phyloP scores from a whole-genome alignment of 176 grass and related monocot genomes.

The Lolium perenne region DNA sequence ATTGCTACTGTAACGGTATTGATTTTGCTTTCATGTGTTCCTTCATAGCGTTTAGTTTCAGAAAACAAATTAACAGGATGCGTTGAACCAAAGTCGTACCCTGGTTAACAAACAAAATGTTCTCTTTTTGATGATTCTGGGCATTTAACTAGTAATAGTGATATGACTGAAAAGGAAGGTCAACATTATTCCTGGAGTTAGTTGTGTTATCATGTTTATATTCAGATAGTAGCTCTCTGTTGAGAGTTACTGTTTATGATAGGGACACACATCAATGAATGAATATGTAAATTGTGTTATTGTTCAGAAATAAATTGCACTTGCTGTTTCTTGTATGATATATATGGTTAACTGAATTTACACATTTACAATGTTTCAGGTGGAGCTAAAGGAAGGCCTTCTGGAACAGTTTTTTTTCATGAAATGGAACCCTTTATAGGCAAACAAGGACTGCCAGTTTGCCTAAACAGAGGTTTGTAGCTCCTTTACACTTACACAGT shows the following conservation, averaged over 20 bases:
- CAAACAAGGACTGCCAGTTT: constrained; percentile 89
- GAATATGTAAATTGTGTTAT: background rate
- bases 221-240: background rate
- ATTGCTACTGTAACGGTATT: constrained; percentile 72
- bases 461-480: constrained; percentile 82
- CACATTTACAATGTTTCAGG: constrained; percentile 41
- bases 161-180: background rate
- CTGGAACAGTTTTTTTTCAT: constrained; percentile 88
- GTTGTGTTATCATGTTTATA: background rate
- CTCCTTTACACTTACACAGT: background rate
- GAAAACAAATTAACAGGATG: background rate
- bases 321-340: background rate
- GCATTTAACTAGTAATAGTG: background rate
- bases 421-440: constrained; percentile 94
- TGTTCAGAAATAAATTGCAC: constrained; percentile 14
- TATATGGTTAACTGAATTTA: constrained; percentile 2
- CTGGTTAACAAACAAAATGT: background rate
- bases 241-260: background rate
- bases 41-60: constrained; percentile 2
- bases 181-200: background rate
- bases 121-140: background rate
- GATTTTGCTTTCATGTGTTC: background rate
- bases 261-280: background rate
- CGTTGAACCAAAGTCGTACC: background rate
- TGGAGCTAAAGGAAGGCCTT: constrained; percentile 94